A percentile compares a stretch with the other conserved stretches of the same genome.
Evolutionary conservation across 495 filamentous ascomycete species (phyloP).

Genomic region (Penicillium roqueforti): DNA sequence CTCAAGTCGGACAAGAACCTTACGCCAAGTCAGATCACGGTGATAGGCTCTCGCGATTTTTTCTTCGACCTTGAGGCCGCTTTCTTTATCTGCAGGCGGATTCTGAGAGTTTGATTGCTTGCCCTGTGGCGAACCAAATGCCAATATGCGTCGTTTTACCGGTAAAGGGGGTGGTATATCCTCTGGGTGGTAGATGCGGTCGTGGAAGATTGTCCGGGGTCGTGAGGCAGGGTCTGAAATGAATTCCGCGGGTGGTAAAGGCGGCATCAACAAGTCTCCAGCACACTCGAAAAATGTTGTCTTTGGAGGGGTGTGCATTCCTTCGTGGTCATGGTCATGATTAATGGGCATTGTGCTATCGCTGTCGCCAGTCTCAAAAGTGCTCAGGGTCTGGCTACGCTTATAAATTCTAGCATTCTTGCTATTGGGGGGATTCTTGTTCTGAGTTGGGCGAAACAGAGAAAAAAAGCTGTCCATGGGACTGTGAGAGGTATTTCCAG

Average conservation of each 20-base stretch:
- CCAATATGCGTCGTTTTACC: constrained; percentile 49
- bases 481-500: constrained; percentile 27
- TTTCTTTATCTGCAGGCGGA: constrained; percentile 18
- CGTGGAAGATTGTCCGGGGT: constrained; percentile 93
- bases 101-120: constrained; percentile 31
- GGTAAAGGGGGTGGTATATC: constrained; percentile 84
- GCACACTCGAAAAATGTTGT: constrained; percentile 95
- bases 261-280: constrained; percentile 85
- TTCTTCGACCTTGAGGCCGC: constrained; percentile 83
- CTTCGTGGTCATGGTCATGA: constrained; percentile 40
- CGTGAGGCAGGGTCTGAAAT: constrained; percentile 76
- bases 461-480: constrained; percentile 60
- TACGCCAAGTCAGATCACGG: constrained; percentile 83
- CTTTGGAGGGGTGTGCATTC: constrained; percentile 68
- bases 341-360: constrained; percentile 32
- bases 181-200: constrained; percentile 86
- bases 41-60: constrained; percentile 97
- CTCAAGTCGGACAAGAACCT: constrained; percentile 90
- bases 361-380: constrained; percentile 36
- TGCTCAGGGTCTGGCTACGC: constrained; percentile 65
- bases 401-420: constrained; percentile 71
- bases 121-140: constrained; percentile 40
- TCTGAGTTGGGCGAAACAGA: constrained; percentile 52
- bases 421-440: constrained; percentile 25
- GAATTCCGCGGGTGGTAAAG: constrained; percentile 73